These are phyloP conservation scores for Fusarium haematococcum DNA, from an alignment of 2,329 filamentous ascomycete genomes.

Conservation along the genomic window DNA sequence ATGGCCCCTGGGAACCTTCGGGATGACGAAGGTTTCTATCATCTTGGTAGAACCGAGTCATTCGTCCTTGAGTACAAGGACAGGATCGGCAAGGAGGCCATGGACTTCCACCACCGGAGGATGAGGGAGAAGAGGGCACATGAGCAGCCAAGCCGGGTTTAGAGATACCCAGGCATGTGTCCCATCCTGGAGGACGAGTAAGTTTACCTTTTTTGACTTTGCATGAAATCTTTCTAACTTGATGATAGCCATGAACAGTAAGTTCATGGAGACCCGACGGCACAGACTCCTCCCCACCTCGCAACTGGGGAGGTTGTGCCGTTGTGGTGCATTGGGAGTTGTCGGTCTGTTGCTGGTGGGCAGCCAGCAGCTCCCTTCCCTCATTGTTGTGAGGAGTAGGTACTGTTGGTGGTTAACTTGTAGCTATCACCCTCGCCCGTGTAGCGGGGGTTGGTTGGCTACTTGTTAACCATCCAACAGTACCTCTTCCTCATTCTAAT, in stretches of 20 bases:
- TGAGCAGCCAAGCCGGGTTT: background rate
- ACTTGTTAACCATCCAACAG: background rate
- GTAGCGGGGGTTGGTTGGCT: background rate
- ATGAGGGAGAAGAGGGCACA: background rate
- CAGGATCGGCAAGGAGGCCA: slow-evolving; percentile 51
- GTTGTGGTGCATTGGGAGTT: background rate
- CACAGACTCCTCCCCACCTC: no score
- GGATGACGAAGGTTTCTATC: slow-evolving; percentile 56
- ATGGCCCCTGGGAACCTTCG: slow-evolving; percentile 43
- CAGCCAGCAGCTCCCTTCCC: background rate
- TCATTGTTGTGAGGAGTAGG: background rate
- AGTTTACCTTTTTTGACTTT: background rate
- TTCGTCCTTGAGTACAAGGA: slow-evolving; percentile 58
- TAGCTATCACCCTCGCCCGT: background rate
- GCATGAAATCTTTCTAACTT: background rate
- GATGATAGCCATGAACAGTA: background rate
- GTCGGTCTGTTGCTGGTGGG: background rate
- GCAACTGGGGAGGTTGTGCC: no score
- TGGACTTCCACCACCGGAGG: slow-evolving; percentile 40
- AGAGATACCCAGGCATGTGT: background rate
- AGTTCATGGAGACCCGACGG: background rate
- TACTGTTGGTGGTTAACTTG: background rate
- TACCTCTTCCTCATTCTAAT: background rate
- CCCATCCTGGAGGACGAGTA: background rate
- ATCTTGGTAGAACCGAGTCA: slow-evolving; percentile 53